phyloP scores from a whole-genome alignment of 768 basidiomycete species.

The Pisolithus microcarpus region DNA sequence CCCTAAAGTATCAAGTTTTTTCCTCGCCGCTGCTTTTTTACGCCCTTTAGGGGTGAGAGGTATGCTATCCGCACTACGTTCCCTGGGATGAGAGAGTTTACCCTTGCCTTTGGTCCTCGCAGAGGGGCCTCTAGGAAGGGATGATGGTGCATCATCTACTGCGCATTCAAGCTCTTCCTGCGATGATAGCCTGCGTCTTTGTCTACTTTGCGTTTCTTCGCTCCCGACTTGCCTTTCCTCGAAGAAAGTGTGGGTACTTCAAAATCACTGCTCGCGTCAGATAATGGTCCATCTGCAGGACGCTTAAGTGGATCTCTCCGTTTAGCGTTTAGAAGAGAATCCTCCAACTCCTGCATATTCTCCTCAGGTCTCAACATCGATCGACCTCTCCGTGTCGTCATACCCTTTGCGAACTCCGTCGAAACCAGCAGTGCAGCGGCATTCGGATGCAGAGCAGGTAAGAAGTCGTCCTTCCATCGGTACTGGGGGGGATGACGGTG shows the following conservation, averaged over 20 bases:
- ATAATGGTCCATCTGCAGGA: conserved; percentile 38
- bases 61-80: conserved; percentile 54
- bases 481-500: conserved; percentile 31
- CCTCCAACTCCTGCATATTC: conserved; percentile 50
- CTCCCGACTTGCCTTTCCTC: conserved; percentile 37
- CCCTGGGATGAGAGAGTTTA: conserved; percentile 41
- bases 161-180: conserved; percentile 47
- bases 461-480: conserved; percentile 29
- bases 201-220: conserved; percentile 61
- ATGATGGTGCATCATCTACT: conserved; percentile 31
- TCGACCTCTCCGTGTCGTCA: conserved; percentile 16
- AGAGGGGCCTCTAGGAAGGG: conserved; percentile 23
- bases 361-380: conserved; percentile 41
- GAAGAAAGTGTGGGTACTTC: conserved; percentile 35
- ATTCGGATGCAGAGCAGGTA: conserved; percentile 32
- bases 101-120: conserved; percentile 45
- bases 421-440: conserved; percentile 26
- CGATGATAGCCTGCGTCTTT: conserved; percentile 28
- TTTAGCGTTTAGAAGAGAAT: conserved; percentile 41
- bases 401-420: conserved; percentile 19
- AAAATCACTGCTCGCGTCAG: conserved; percentile 54
- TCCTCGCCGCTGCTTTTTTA: conserved; percentile 51
- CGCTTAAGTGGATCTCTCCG: conserved; percentile 46
- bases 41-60: conserved; percentile 42
- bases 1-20: conserved; percentile 44